Evolutionary conservation across 1,284 basidiomycete genomes (phyloP).

Genomic region (Cystobasidium sp.): DNA sequence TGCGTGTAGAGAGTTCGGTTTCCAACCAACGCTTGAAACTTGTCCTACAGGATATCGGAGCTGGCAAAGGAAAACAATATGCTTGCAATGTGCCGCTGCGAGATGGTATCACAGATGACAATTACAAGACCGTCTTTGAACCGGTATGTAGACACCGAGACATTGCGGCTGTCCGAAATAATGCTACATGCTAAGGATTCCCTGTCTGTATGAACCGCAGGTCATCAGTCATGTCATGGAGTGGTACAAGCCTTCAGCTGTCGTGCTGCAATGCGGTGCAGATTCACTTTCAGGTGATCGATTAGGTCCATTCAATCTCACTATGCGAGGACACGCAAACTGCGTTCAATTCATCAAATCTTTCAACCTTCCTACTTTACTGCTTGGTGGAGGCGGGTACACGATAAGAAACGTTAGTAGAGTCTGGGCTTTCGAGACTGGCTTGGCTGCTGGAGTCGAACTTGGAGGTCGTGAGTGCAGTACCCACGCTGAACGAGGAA

Average conservation of each 20-base stretch:
- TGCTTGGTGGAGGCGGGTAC: conserved; percentile 97
- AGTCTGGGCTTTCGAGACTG: conserved; percentile 98
- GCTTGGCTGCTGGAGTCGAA: conserved; percentile 92
- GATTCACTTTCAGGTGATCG: conserved; percentile 97
- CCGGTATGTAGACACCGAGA: conserved; percentile 66
- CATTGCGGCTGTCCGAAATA: background rate
- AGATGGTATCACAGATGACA: conserved; percentile 95
- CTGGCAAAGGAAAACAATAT: conserved; percentile 90
- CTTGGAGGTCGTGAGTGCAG: conserved; percentile 71
- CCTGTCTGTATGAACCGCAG: conserved; percentile 59
- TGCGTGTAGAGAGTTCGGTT: background rate
- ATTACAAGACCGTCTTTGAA: conserved; percentile 93
- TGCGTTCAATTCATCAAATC: conserved; percentile 97
- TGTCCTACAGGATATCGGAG: conserved; percentile 75
- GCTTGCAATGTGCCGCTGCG: conserved; percentile 92
- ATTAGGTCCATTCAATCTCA: conserved; percentile 93
- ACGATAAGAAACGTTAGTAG: conserved; percentile 97
- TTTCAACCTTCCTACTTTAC: conserved; percentile 87
- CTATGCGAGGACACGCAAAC: conserved; percentile 80
- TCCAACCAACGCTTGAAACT: background rate
- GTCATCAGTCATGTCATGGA: conserved; percentile 95
- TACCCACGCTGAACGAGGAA: conserved; percentile 20
- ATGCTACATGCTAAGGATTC: background rate
- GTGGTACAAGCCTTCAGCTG: conserved; percentile 90
- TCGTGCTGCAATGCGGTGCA: conserved; percentile 98